Conservation (phyloP, 805 yeast genomes). For the Kodamaea restingae region DNA sequence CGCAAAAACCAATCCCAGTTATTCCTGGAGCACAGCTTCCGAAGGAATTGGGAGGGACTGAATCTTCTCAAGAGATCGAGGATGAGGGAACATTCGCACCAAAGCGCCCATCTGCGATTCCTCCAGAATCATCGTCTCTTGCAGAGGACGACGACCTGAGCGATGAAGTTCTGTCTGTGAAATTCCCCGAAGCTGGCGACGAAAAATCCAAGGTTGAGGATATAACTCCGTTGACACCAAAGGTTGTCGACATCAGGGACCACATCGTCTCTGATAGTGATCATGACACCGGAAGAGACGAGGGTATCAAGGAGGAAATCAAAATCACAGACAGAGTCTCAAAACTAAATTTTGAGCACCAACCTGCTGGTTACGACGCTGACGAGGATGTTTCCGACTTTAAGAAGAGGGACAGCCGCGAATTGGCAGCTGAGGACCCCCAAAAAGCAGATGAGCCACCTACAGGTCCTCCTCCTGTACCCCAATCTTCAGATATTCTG, state of each 20-base stretch:
- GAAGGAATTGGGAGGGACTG: slow-evolving; percentile 4
- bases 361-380: slow-evolving; percentile 64
- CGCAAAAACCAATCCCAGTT: slow-evolving; percentile 1
- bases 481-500: slow-evolving; percentile 7
- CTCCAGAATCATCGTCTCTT: slow-evolving; percentile 11
- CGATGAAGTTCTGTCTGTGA: slow-evolving; percentile 15
- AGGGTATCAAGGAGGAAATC: slow-evolving; percentile 12
- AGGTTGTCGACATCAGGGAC: slow-evolving; percentile 5
- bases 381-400: slow-evolving; percentile 49
- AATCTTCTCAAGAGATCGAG: too few relatives aligned
- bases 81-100: not conserved
- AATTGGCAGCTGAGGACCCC: not conserved
- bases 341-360: slow-evolving; percentile 15
- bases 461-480: slow-evolving; percentile 11
- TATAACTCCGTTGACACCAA: slow-evolving; percentile 8
- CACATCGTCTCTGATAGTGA: slow-evolving; percentile 13
- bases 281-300: slow-evolving; percentile 5
- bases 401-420: slow-evolving; percentile 2
- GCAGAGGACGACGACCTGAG: slow-evolving; percentile 23
- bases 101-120: slow-evolving; percentile 1
- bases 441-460: too few relatives aligned
- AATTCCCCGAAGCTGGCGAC: slow-evolving; percentile 12
- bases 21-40: slow-evolving; percentile 5
- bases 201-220: slow-evolving; percentile 8
- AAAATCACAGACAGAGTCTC: slow-evolving; percentile 11